Conservation (phyloP, 805 yeast genomes). For the Cyberlindnera suaveolens region DNA sequence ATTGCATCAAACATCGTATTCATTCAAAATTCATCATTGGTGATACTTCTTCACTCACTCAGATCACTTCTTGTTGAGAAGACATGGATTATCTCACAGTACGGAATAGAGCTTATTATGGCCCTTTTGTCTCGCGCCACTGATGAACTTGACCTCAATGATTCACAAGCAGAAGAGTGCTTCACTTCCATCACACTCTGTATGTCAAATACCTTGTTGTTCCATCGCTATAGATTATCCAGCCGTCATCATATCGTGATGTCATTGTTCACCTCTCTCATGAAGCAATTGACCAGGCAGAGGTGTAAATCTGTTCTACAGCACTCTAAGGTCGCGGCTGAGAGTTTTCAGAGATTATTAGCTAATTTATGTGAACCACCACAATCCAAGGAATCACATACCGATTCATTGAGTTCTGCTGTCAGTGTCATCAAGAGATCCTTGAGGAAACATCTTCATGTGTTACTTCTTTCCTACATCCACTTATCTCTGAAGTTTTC, state of each 20-base stretch:
- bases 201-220: slow-evolving; percentile 54
- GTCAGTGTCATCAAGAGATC: slow-evolving; percentile 49
- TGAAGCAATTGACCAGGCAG: slow-evolving; percentile 38
- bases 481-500: slow-evolving; percentile 43
- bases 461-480: slow-evolving; percentile 54
- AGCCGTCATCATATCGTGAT: slow-evolving; percentile 69
- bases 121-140: slow-evolving; percentile 30
- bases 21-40: neutral
- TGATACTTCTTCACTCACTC: slow-evolving; percentile 20
- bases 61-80: slow-evolving; percentile 40
- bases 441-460: slow-evolving; percentile 58
- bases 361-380: slow-evolving; percentile 71
- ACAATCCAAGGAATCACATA: slow-evolving; percentile 25
- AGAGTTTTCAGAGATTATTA: slow-evolving; percentile 50
- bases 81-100: slow-evolving; percentile 59
- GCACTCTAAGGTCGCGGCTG: slow-evolving; percentile 30
- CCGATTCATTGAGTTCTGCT: slow-evolving; percentile 42
- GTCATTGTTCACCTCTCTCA: slow-evolving; percentile 39
- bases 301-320: slow-evolving; percentile 19
- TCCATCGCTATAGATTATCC: slow-evolving; percentile 63
- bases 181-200: slow-evolving; percentile 36
- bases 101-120: slow-evolving; percentile 51
- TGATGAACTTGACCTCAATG: slow-evolving; percentile 1
- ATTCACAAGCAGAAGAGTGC: slow-evolving; percentile 7
- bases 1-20: slow-evolving; percentile 1